Evolutionary conservation across 2,329 filamentous ascomycete genomes (phyloP).

Genomic region (Monilinia vaccinii-corymbosi): DNA sequence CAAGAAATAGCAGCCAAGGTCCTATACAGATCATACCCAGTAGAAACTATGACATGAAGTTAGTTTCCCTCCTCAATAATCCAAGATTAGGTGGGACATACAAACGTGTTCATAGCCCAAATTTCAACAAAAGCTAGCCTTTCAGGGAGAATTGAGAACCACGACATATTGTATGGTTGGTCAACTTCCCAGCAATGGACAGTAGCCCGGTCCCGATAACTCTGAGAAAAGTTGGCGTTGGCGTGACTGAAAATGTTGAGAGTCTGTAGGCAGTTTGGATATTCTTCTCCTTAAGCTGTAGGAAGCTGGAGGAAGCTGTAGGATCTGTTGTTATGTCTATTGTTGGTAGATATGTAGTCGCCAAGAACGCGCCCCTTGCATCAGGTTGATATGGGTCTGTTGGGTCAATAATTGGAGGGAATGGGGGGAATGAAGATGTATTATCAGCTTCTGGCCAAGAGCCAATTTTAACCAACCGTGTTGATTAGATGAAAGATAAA

Average conservation of each 20-base stretch:
- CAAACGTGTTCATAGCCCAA: slow-evolving; percentile 52
- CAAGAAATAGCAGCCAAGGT: slow-evolving; percentile 51
- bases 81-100: slow-evolving; percentile 10
- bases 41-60: slow-evolving; percentile 40
- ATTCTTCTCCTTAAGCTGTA: not conserved
- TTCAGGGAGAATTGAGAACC: slow-evolving; percentile 55
- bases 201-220: no score
- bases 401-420: no score
- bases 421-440: no score
- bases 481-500: no score
- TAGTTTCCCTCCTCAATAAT: slow-evolving; percentile 9
- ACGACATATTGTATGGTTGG: slow-evolving; percentile 41
- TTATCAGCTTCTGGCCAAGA: not conserved
- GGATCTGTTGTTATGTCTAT: slow-evolving; percentile 1
- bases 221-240: not conserved
- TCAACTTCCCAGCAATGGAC: not conserved
- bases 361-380: not conserved
- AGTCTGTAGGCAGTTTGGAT: not conserved
- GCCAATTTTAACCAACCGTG: not conserved
- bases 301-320: not conserved
- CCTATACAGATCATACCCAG: slow-evolving; percentile 51
- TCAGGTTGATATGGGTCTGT: not conserved
- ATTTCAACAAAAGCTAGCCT: slow-evolving; percentile 48
- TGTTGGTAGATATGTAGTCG: not conserved
- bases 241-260: not conserved